Conservation (phyloP, 129 eudicot species). For the Flaveria ramosissima region DNA sequence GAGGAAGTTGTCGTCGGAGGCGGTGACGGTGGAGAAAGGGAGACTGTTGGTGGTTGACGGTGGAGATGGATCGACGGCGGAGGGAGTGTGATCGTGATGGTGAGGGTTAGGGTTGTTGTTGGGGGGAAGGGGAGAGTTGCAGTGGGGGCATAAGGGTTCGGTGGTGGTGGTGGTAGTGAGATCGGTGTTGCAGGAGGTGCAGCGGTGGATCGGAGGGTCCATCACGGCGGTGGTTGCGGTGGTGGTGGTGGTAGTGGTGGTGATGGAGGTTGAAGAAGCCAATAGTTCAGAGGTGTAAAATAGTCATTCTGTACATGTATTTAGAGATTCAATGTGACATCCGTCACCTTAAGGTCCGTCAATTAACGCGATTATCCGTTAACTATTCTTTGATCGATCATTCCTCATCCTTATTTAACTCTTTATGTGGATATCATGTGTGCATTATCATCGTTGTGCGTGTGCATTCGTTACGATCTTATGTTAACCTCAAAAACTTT, state of each 20-base stretch:
- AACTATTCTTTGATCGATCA: no score
- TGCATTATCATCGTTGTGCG: no score
- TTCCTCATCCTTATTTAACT: no score
- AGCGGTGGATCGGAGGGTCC: slow-evolving; percentile 33
- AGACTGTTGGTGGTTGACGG: slow-evolving; percentile 10
- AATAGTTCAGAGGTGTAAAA: no score
- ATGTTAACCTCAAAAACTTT: no score
- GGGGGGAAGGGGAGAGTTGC: background rate
- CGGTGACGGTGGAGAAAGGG: slow-evolving; percentile 34
- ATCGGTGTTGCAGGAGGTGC: slow-evolving; percentile 44
- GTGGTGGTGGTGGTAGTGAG: slow-evolving; percentile 29
- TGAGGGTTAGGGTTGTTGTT: slow-evolving; percentile 7
- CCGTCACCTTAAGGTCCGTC: no score
- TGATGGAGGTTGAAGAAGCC: slow-evolving; percentile 11
- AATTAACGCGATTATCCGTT: no score
- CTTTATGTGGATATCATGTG: no score
- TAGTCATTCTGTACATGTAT: no score
- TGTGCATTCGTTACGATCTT: no score
- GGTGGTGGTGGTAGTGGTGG: background rate
- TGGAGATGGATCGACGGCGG: slow-evolving; percentile 13
- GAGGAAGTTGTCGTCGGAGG: slow-evolving; percentile 56
- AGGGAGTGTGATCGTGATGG: background rate
- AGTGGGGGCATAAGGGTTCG: slow-evolving; percentile 7
- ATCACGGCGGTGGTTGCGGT: slow-evolving; percentile 20
- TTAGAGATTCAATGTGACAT: no score